Conservation (phyloP, 768 basidiomycete genomes). For the Strobilomyces confusus region DNA sequence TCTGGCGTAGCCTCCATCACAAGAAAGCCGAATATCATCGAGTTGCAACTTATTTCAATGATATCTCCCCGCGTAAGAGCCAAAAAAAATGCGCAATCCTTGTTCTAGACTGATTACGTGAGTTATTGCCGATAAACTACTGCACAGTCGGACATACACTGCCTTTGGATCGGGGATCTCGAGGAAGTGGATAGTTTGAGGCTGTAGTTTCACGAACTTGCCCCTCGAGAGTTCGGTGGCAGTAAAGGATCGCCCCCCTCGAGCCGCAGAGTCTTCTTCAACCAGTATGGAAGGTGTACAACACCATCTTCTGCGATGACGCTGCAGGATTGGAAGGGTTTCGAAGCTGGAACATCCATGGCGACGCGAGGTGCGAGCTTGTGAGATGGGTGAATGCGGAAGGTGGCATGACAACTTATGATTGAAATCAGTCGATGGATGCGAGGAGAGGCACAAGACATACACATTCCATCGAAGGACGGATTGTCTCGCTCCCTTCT, state of each 20-base stretch:
- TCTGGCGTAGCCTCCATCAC: conserved; percentile 92
- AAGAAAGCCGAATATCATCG: conserved; percentile 89
- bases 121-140: neutral
- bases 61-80: conserved; percentile 93
- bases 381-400: conserved; percentile 89
- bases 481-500: conserved; percentile 84
- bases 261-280: conserved; percentile 95
- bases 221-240: conserved; percentile 88
- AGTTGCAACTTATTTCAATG: conserved; percentile 97
- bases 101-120: conserved; percentile 66
- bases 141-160: conserved; percentile 64
- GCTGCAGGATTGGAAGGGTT: conserved; percentile 82
- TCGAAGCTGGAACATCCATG: conserved; percentile 95
- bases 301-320: conserved; percentile 94
- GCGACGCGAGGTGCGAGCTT: conserved; percentile 79
- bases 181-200: conserved; percentile 91
- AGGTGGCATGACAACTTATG: conserved; percentile 94
- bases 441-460: conserved; percentile 32
- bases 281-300: conserved; percentile 96
- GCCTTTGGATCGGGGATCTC: conserved; percentile 98
- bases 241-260: conserved; percentile 92
- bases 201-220: conserved; percentile 94
- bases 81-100: conserved; percentile 88
- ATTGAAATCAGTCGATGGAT: conserved; percentile 3
- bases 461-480: conserved; percentile 96